These are phyloP conservation scores for Candida xiaguanensis DNA, from an alignment of 805 yeast genomes.

Conservation along the genomic window DNA sequence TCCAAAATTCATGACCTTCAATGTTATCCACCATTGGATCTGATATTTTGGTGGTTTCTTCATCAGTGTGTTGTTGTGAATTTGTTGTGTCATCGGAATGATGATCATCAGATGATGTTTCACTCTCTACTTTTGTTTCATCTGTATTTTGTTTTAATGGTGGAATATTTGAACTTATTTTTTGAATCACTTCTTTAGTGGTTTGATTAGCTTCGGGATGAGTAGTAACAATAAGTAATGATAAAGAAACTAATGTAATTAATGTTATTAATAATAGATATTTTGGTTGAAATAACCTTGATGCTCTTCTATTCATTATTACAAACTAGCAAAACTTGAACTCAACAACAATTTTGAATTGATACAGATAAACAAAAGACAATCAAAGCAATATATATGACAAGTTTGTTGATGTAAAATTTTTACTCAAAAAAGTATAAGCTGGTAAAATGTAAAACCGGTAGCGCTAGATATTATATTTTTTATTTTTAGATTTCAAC, in stretches of 20 bases:
- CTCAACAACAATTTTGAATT: no score
- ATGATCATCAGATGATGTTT: background rate
- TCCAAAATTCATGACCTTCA: slow-evolving; percentile 18
- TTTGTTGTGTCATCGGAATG: background rate
- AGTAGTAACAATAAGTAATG: slow-evolving; percentile 3
- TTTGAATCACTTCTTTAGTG: slow-evolving; percentile 1
- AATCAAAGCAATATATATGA: no score
- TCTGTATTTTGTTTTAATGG: background rate
- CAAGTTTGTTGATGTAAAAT: no score
- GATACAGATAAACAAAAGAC: no score
- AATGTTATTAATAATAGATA: background rate
- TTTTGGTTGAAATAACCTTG: slow-evolving; percentile 2
- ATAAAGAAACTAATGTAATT: slow-evolving; percentile 2
- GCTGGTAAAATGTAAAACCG: no score
- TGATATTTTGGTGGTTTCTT: background rate
- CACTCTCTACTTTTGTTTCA: background rate
- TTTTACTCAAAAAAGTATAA: no score
- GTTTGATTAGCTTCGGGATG: slow-evolving; percentile 5
- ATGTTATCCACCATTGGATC: background rate
- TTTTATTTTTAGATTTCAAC: no score
- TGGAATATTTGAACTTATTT: background rate
- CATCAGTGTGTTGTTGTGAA: background rate
- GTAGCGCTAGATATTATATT: no score
- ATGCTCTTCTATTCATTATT: slow-evolving; percentile 1
- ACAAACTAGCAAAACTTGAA: background rate